Conservation (phyloP, 345 rosid species). For the Arabis hirsuta region DNA sequence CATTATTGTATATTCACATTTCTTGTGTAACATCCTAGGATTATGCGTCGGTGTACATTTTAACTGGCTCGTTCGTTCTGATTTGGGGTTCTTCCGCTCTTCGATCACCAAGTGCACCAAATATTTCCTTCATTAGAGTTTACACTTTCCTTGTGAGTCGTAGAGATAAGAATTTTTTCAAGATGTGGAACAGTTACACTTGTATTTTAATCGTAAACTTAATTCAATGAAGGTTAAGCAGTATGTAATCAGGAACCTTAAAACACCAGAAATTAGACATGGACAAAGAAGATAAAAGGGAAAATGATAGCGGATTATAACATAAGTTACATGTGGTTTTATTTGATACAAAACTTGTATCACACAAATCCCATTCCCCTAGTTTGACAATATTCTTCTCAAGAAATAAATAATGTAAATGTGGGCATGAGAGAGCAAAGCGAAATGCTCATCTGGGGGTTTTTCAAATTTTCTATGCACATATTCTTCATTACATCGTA, state of each 20-base stretch:
- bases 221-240: background rate
- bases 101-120: no score
- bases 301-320: background rate
- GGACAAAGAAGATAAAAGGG: background rate
- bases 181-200: no score
- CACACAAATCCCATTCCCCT: background rate
- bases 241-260: background rate
- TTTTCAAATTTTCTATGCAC: background rate
- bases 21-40: background rate
- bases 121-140: no score
- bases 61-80: background rate
- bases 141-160: no score
- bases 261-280: background rate
- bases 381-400: background rate
- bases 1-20: conserved; percentile 12
- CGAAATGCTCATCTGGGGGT: conserved; percentile 15
- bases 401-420: conserved; percentile 11
- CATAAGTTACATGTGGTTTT: background rate
- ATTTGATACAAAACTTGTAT: background rate
- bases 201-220: no score
- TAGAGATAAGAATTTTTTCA: no score
- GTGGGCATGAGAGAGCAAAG: conserved; percentile 3
- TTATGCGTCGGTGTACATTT: conserved; percentile 13
- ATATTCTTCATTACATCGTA: conserved; percentile 6
- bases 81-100: background rate